phyloP scores from a whole-genome alignment of 1,284 basidiomycete genomes.

The Leccinum cinnamomeum region DNA sequence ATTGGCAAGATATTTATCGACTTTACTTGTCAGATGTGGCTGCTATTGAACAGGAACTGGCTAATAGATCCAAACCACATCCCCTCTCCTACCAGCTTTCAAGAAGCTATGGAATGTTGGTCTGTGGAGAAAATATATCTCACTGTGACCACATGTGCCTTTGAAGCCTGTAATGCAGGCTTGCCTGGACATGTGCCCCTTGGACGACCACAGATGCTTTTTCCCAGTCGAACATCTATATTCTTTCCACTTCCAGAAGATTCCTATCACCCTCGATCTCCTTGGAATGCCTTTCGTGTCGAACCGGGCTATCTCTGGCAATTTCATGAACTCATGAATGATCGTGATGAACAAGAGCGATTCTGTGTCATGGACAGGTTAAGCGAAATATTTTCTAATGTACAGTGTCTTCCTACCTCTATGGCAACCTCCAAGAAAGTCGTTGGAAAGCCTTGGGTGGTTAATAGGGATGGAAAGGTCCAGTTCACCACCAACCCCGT shows the following conservation, averaged over 20 bases:
- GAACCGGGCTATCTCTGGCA: neutral
- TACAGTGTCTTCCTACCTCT: neutral
- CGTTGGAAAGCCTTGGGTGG: too few relatives aligned
- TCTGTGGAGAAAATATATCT: neutral
- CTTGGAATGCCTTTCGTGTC: neutral
- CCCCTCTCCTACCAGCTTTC: neutral
- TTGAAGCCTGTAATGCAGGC: neutral
- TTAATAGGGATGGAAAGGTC: neutral
- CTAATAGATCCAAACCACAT: neutral
- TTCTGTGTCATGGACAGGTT: neutral
- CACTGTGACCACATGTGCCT: neutral
- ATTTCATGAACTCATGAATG: neutral
- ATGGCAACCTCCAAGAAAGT: neutral
- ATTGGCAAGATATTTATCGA: neutral
- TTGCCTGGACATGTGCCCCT: neutral
- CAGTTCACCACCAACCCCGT: neutral
- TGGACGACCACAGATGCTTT: neutral
- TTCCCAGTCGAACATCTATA: neutral
- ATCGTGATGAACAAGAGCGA: neutral
- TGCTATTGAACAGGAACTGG: neutral
- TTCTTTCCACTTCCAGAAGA: neutral
- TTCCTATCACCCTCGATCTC: neutral
- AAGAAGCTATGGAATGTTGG: constrained; percentile 2
- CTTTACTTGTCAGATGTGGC: neutral
- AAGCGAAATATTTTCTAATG: neutral